phyloP scores from a whole-genome alignment of 2,329 filamentous ascomycete genomes.

The Tolypocladium sp. region DNA sequence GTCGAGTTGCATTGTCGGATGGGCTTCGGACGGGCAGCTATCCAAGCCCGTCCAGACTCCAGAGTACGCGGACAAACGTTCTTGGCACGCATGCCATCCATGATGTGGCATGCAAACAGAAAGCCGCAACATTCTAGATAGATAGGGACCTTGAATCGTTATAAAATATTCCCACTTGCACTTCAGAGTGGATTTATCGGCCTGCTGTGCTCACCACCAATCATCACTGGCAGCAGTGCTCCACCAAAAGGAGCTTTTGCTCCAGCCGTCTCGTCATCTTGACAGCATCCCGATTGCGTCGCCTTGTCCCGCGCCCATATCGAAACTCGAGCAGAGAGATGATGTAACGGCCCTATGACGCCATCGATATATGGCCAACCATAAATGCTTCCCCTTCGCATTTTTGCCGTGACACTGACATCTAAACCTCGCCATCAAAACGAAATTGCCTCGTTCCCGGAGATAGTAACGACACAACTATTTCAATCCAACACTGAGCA shows the following conservation, averaged over 20 bases:
- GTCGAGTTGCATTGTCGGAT: too few relatives aligned
- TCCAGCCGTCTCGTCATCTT: not conserved
- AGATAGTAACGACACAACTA: not conserved
- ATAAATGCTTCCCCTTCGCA: not conserved
- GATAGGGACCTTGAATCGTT: too few relatives aligned
- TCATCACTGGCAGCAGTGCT: not conserved
- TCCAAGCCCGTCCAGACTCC: too few relatives aligned
- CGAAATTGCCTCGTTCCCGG: not conserved
- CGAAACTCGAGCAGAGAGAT: not conserved
- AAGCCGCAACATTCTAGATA: too few relatives aligned
- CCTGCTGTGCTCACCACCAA: not conserved
- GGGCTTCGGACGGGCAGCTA: too few relatives aligned
- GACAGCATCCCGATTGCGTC: not conserved
- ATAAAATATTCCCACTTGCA: not conserved
- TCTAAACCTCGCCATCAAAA: not conserved
- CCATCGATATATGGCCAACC: not conserved
- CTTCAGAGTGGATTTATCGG: too few relatives aligned
- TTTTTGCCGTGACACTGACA: not conserved
- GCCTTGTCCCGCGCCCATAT: not conserved
- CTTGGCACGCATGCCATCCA: too few relatives aligned
- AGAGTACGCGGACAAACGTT: too few relatives aligned
- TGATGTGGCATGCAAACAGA: too few relatives aligned
- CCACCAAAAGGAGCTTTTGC: not conserved
- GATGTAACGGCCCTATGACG: not conserved
- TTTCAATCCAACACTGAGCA: conserved; percentile 2